Evolutionary conservation across 2,329 filamentous ascomycete genomes (phyloP).

Genomic region (Cryphonectria japonica): DNA sequence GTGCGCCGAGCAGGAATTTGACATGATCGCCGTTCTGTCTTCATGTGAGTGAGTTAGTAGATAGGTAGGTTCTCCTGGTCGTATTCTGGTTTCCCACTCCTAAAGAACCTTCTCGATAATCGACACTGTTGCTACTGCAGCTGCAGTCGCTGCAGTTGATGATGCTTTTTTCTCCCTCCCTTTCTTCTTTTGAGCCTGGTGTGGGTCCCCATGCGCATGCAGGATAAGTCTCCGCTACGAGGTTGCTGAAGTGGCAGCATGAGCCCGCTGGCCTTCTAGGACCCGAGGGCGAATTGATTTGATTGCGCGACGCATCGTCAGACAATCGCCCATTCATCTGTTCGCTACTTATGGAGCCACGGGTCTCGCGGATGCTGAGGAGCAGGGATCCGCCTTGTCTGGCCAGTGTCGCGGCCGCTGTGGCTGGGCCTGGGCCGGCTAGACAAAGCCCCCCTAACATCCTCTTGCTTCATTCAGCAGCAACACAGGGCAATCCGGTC

Average conservation of each 20-base stretch:
- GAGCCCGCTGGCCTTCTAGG: constrained; percentile 14
- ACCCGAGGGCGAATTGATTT: constrained; percentile 12
- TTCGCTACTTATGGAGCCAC: constrained; percentile 23
- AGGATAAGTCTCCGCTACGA: constrained; percentile 27
- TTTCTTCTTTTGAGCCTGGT: neutral
- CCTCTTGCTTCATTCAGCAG: constrained; percentile 18
- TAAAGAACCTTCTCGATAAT: neutral
- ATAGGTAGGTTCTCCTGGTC: neutral
- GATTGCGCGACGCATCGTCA: constrained; percentile 30
- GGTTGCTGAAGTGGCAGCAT: constrained; percentile 25
- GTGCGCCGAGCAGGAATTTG: constrained; percentile 1
- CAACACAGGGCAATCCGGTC: constrained; percentile 22
- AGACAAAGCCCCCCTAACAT: constrained; percentile 16
- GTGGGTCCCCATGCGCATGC: constrained; percentile 29
- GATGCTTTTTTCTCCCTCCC: neutral
- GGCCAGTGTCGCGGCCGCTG: constrained; percentile 20
- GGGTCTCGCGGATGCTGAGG: constrained; percentile 25
- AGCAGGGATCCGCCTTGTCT: constrained; percentile 22
- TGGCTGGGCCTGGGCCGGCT: constrained; percentile 10
- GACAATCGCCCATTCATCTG: constrained; percentile 18
- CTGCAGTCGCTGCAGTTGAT: neutral
- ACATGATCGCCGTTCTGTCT: constrained; percentile 18
- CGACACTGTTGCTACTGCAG: neutral
- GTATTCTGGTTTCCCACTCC: neutral
- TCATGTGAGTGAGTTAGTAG: neutral